Evolutionary conservation across 2,329 filamentous ascomycete species (phyloP).

Genomic region (Aureobasidium vineae): DNA sequence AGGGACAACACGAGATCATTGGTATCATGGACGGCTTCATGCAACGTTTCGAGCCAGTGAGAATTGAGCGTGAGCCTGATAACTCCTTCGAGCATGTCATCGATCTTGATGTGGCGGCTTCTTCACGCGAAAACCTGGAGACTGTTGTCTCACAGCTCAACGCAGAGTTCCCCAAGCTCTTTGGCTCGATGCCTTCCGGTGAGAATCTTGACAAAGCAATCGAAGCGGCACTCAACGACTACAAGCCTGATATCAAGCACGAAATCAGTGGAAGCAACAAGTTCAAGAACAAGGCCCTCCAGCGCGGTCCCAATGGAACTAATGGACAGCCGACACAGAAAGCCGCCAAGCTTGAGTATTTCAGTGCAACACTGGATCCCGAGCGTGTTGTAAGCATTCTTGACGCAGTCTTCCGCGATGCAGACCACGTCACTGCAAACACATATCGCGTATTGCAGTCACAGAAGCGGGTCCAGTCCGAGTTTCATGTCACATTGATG

Average conservation of each 20-base stretch:
- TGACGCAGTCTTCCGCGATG: constrained; percentile 64
- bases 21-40: constrained; percentile 96
- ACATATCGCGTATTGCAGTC: constrained; percentile 76
- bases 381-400: constrained; percentile 58
- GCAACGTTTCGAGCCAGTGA: constrained; percentile 74
- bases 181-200: constrained; percentile 66
- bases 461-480: constrained; percentile 70
- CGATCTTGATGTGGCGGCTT: constrained; percentile 71
- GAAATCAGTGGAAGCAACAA: constrained; percentile 61
- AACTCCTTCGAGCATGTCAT: constrained; percentile 80
- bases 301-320: constrained; percentile 24
- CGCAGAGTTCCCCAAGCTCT: constrained; percentile 71
- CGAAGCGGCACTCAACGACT: constrained; percentile 69
- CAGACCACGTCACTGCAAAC: constrained; percentile 54
- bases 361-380: constrained; percentile 57
- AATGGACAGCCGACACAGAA: constrained; percentile 29
- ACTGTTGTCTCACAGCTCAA: constrained; percentile 70
- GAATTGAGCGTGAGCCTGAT: constrained; percentile 68
- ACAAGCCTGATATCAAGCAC: constrained; percentile 73
- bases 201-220: constrained; percentile 80
- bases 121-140: constrained; percentile 85
- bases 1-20: constrained; percentile 69
- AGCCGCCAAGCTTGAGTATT: constrained; percentile 61
- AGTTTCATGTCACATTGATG: constrained; percentile 93
- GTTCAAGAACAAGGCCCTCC: constrained; percentile 35